phyloP scores from a whole-genome alignment of 768 basidiomycete species.

The Candolleomyces eurysporus region DNA sequence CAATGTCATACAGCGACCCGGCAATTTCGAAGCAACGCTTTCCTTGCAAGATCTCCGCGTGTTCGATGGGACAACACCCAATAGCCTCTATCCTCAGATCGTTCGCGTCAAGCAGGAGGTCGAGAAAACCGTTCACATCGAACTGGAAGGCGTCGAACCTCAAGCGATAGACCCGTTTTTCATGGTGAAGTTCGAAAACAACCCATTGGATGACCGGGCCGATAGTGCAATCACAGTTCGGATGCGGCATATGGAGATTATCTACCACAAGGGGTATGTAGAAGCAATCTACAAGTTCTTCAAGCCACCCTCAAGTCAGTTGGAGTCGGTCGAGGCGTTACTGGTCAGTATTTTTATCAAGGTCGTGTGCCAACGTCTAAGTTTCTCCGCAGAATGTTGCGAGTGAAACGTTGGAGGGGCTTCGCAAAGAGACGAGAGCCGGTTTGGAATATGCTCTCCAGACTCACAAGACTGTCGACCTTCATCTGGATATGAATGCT shows the following conservation, averaged over 20 bases:
- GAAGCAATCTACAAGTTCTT: conserved; percentile 92
- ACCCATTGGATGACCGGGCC: conserved; percentile 87
- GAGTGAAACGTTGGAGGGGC: conserved; percentile 87
- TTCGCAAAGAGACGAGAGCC: conserved; percentile 91
- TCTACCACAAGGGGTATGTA: conserved; percentile 92
- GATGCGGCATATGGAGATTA: conserved; percentile 95
- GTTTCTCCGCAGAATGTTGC: conserved; percentile 69
- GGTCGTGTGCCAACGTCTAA: conserved; percentile 5
- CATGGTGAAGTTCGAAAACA: conserved; percentile 87
- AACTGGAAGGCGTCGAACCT: conserved; percentile 8
- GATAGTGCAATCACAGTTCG: conserved; percentile 87
- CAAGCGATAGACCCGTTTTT: conserved; percentile 57
- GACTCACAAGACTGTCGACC: conserved; percentile 91
- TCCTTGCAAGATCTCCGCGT: conserved; percentile 86
- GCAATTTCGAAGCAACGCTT: conserved; percentile 82
- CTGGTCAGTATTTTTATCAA: conserved; percentile 50
- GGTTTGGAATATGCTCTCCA: conserved; percentile 92
- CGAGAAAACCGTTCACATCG: conserved; percentile 8
- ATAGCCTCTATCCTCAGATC: conserved; percentile 85
- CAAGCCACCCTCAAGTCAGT: conserved; percentile 88
- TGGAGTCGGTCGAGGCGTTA: conserved; percentile 93
- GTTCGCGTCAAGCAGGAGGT: conserved; percentile 60
- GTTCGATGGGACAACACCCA: conserved; percentile 84
- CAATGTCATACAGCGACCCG: conserved; percentile 77
- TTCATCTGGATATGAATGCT: conserved; percentile 96